Base-by-base conservation (phyloP, 371 early-diverging fungal genomes). In the Rhizopus delemar region DNA sequence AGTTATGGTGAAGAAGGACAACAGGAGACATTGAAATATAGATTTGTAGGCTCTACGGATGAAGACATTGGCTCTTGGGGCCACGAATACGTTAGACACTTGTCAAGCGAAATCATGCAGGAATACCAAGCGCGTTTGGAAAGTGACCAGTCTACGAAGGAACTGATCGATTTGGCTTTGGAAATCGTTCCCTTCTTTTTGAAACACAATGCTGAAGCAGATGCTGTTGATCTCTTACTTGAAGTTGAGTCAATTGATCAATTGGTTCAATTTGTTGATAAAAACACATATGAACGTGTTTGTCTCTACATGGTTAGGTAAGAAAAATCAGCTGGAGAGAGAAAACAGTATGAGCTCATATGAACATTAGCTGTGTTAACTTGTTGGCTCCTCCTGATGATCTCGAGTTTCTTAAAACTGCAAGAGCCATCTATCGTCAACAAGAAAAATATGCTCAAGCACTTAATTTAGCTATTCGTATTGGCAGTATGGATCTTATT, bases 21-120 rank as follows among this genome's bases (percentile, higher is more conserved):
- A 66, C 83, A 92, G 31, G 92, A 92, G 51, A 86, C 89, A 39
- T 74, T 98, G 56, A 86, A 87, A 74, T 98, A 90, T 77, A 81
- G 96, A 53, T 70, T 95, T 43, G 59, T 88, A 32, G 97, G 97
- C 8, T 87, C 92, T 11, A 70, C 78, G 39, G 78, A 74, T 41
- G 93, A 90, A 62, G 85, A 88, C 51, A 89, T 89, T 49, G 94
- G 94, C 7, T 90, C 88, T 36, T 98, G 98, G 98, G 99, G 99
- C n/a, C 99, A 98, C 67, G 99, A 98, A 86, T 98, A 96, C 71
- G 95, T 97, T 63, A 88, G 93, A 64, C 97, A 98, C 68, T 70
- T 97, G 46, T 88, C 96, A n/a, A 80, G 86, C 59, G 98, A 97
- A 78, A 87, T 97, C 57, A 93, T 92, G 63, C 85, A 82, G 57